Evolutionary conservation across 345 rosid species (phyloP).

Genomic region (Syzygium jambos): DNA sequence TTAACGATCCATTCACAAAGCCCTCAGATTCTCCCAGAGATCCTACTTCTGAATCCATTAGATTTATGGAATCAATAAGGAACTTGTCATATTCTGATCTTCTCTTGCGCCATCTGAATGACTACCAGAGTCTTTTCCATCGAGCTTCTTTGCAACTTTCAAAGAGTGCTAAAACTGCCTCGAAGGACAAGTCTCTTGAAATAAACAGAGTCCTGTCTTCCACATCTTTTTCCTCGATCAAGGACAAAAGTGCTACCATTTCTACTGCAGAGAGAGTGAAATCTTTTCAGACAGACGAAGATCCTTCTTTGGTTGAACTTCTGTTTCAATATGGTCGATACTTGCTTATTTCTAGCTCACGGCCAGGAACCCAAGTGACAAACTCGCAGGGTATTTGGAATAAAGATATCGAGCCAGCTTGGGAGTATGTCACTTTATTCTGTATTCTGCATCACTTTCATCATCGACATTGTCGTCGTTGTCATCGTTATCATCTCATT

Average conservation of each 20-base stretch:
- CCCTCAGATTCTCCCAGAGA: constrained; percentile 68
- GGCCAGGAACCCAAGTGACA: constrained; percentile 90
- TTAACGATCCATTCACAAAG: constrained; percentile 71
- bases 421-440: constrained; percentile 63
- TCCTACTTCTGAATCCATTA: constrained; percentile 40
- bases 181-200: constrained; percentile 3
- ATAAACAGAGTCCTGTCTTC: neutral
- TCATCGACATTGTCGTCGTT: neutral
- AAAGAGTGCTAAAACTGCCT: constrained; percentile 26
- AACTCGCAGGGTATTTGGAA: constrained; percentile 97
- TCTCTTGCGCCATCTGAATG: constrained; percentile 51
- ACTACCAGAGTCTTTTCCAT: constrained; percentile 74
- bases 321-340: constrained; percentile 84
- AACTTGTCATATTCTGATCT: constrained; percentile 51
- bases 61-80: constrained; percentile 27
- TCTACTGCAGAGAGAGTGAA: constrained; percentile 78
- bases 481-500: neutral
- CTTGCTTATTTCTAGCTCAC: constrained; percentile 80
- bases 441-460: neutral
- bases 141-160: constrained; percentile 70
- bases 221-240: neutral
- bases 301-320: constrained; percentile 82
- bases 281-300: constrained; percentile 64
- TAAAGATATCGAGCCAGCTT: constrained; percentile 60
- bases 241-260: constrained; percentile 10